Evolutionary conservation across 2,329 filamentous ascomycete genomes (phyloP), one percentile per base, ranked within the genome.

Genomic region (Coniochaeta sp.): DNA sequence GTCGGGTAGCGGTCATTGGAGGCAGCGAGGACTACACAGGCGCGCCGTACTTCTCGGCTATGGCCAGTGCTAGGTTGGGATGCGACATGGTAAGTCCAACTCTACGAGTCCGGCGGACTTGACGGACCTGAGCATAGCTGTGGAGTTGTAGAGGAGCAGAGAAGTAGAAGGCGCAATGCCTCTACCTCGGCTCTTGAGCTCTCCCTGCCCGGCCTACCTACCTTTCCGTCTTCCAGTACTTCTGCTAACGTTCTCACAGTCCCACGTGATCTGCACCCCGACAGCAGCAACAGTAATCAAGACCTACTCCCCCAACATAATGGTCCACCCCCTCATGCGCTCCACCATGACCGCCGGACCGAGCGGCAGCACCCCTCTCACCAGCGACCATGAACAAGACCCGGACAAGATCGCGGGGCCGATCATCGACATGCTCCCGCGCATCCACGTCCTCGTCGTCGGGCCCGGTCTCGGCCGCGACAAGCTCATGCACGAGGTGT

Each of bases 21-120:
- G 95, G 95, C 44, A 96, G 91, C 70, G 88, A 93, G 72, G 93
- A 98, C 75, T 99, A 98, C 73, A 97, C 95, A 1, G 95, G 95
- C 40, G 95, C 95, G 61, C 95, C 95, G 14, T 99, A 96, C 77
- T 99, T 99, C 77, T 97, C 93, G 22, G 93, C 93, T 65, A 97
- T 97, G 87, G 95, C 95, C 14, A 96, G 91, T 65, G 95, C 95
- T 55, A 86, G 89, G 69, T 77, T 98, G 61, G 95, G 93, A 5
- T 91, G 89, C 69, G 92, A 96, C 70, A 90, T 96, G 90, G 91
- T 93, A 80, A 0, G 60, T 60, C 24, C 11, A 36, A n/a, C n/a
- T 44, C 38, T n/a, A n/a, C 38, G 1, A 19, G 11, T 40, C 11
- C 11, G 34, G 38, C 17, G 38, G 34, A 38, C 34, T 12, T 5